phyloP scores from a whole-genome alignment of 2,329 filamentous ascomycete genomes.

The Penicillium brasilianum region DNA sequence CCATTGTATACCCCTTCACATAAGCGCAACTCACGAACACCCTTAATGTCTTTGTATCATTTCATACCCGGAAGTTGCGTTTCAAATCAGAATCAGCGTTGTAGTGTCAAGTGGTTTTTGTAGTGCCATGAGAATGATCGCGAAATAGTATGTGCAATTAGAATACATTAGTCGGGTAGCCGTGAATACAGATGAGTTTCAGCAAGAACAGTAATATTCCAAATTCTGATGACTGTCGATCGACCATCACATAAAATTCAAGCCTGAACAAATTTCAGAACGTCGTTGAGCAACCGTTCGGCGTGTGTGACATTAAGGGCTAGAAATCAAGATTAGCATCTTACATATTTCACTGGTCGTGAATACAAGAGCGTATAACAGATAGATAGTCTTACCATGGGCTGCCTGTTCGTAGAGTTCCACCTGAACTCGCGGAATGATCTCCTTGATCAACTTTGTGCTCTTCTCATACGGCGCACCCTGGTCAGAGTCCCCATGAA shows the following conservation, averaged over 20 bases:
- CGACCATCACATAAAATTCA: not conserved
- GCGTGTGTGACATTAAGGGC: slow-evolving; percentile 9
- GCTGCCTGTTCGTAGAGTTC: slow-evolving; percentile 37
- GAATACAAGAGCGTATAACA: not conserved
- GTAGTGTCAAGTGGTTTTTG: too few relatives aligned
- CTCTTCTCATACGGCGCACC: slow-evolving; percentile 34
- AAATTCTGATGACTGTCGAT: not conserved
- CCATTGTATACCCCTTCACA: too few relatives aligned
- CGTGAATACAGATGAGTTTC: too few relatives aligned
- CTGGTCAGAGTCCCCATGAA: slow-evolving; percentile 37
- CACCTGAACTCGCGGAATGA: slow-evolving; percentile 29
- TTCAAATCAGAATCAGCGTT: too few relatives aligned
- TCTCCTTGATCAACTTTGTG: slow-evolving; percentile 29
- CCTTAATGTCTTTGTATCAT: too few relatives aligned
- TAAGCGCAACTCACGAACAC: too few relatives aligned
- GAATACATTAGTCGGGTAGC: too few relatives aligned
- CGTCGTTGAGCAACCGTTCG: slow-evolving; percentile 23
- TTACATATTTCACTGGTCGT: too few relatives aligned
- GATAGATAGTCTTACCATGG: slow-evolving; percentile 28
- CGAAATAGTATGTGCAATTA: too few relatives aligned
- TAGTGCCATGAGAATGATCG: too few relatives aligned
- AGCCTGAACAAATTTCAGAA: slow-evolving; percentile 22
- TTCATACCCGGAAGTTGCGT: too few relatives aligned
- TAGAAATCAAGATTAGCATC: not conserved
- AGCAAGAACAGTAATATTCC: not conserved